These are phyloP conservation scores for Colletotrichum sp. DNA, from an alignment of 2,329 filamentous ascomycete genomes.

Conservation along the genomic window DNA sequence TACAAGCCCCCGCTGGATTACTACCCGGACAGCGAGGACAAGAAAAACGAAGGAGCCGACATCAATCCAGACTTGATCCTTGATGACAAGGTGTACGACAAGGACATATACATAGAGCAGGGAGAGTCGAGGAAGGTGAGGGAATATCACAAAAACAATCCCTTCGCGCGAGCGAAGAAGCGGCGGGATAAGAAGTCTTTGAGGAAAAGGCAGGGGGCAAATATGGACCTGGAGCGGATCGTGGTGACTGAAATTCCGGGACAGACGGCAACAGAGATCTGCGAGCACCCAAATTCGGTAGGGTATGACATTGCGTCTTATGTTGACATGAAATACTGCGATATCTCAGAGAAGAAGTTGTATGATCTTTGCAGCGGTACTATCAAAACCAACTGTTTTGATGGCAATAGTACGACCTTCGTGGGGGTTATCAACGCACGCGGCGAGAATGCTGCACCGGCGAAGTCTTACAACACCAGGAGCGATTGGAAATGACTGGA, in stretches of 20 bases:
- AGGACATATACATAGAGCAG: conserved; percentile 8
- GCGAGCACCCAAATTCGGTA: not conserved
- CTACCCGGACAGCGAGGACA: conserved; percentile 9
- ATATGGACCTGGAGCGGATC: not conserved
- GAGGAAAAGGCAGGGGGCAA: not conserved
- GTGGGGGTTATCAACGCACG: not conserved
- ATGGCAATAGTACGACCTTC: not conserved
- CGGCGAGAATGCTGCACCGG: not conserved
- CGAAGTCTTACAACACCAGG: not conserved
- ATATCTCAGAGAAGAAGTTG: not conserved
- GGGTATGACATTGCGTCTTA: conserved; percentile 8
- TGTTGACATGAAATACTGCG: conserved; percentile 6
- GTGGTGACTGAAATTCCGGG: not conserved
- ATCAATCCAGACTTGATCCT: conserved; percentile 20
- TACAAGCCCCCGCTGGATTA: conserved; percentile 31
- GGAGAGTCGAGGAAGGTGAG: not conserved
- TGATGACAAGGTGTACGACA: conserved; percentile 19
- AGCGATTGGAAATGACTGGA: not conserved
- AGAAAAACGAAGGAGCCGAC: conserved; percentile 5
- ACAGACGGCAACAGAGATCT: not conserved
- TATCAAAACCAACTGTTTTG: not conserved
- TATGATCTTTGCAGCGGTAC: not conserved
- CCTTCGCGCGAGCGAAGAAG: not conserved
- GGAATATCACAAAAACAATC: not conserved
- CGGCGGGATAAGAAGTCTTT: not conserved